Evolutionary conservation across 1,139 yeast genomes (phyloP).

Genomic region (Saccharomyces hybrid): DNA sequence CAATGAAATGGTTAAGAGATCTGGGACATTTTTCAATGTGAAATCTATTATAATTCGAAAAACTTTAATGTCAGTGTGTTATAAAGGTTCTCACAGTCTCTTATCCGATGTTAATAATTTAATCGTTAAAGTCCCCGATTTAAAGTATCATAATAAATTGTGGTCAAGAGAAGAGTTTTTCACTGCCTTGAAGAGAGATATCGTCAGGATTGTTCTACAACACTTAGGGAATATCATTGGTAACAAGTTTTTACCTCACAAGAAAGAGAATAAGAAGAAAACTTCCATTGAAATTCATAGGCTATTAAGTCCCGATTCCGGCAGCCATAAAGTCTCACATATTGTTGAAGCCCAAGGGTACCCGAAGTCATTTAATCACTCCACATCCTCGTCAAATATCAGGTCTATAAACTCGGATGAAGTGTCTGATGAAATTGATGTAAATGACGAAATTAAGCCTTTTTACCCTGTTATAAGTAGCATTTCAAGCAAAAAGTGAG

Average conservation of each 20-base stretch:
- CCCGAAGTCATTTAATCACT: neutral
- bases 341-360: neutral
- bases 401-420: neutral
- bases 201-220: slow-evolving; percentile 56
- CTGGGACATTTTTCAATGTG: slow-evolving; percentile 59
- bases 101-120: slow-evolving; percentile 69
- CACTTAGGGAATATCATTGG: slow-evolving; percentile 78
- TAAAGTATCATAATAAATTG: slow-evolving; percentile 55
- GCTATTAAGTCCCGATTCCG: neutral
- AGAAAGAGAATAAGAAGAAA: slow-evolving; percentile 27
- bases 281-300: neutral
- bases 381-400: neutral
- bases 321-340: neutral
- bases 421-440: neutral
- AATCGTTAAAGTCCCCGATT: slow-evolving; percentile 54
- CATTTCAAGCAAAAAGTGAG: neutral
- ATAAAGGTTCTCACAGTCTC: slow-evolving; percentile 64
- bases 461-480: neutral
- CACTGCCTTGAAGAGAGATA: slow-evolving; percentile 54
- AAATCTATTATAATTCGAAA: slow-evolving; percentile 49
- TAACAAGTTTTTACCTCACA: slow-evolving; percentile 54
- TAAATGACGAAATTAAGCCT: neutral
- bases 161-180: slow-evolving; percentile 78
- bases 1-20: slow-evolving; percentile 53
- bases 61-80: slow-evolving; percentile 55